These are phyloP conservation scores for Baorangia bicolor DNA, from an alignment of 768 basidiomycete species.

Conservation along the genomic window DNA sequence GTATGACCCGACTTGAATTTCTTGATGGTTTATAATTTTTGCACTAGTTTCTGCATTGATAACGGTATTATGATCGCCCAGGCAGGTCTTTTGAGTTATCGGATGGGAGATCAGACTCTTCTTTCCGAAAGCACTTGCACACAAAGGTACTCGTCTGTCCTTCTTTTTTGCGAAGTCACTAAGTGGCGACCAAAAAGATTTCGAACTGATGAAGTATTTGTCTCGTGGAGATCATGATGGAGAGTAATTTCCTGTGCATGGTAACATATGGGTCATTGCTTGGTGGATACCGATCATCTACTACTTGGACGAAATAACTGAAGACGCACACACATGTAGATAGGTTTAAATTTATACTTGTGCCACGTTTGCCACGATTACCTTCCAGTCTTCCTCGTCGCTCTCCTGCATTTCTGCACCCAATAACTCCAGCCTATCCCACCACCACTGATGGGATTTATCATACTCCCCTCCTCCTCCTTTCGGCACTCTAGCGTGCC, in stretches of 20 bases:
- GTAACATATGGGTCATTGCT: background rate
- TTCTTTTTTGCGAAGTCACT: conserved; percentile 3
- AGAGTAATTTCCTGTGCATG: background rate
- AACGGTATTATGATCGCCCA: conserved; percentile 99
- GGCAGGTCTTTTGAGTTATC: conserved; percentile 86
- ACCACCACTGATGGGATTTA: conserved; percentile 74
- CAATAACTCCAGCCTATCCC: conserved; percentile 56
- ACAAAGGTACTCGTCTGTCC: conserved; percentile 58
- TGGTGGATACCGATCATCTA: background rate
- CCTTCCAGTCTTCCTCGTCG: conserved; percentile 48
- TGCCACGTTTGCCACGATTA: conserved; percentile 52
- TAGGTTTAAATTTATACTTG: conserved; percentile 2
- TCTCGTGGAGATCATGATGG: conserved; percentile 69
- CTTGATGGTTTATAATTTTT: background rate
- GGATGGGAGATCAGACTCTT: conserved; percentile 85
- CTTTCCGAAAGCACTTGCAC: conserved; percentile 84
- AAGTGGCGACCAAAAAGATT: conserved; percentile 53
- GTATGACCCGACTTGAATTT: conserved; percentile 39
- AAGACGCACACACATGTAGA: background rate
- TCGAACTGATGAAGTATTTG: conserved; percentile 91
- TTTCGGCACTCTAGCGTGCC: conserved; percentile 53
- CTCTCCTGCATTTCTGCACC: conserved; percentile 41
- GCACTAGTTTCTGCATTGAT: conserved; percentile 94
- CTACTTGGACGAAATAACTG: background rate
- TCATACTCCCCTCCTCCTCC: conserved; percentile 49